phyloP scores from a whole-genome alignment of 2,329 filamentous ascomycete genomes.

The Paracorniculantispora psalliotae region DNA sequence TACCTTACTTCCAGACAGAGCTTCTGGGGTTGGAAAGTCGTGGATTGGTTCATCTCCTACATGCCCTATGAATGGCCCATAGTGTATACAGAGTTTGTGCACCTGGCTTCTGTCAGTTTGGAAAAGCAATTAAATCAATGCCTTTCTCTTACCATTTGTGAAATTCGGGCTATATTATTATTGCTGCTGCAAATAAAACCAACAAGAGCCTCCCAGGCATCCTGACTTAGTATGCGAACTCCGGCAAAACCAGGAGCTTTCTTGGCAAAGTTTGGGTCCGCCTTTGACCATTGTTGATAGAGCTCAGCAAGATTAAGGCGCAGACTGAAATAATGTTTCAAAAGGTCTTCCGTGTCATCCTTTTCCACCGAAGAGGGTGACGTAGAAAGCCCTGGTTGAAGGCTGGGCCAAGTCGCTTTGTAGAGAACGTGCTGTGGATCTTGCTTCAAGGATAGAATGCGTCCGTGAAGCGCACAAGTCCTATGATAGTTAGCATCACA shows the following conservation, averaged over 20 bases:
- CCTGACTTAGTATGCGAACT: constrained; percentile 87
- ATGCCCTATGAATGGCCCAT: constrained; percentile 70
- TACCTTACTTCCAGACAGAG: constrained; percentile 68
- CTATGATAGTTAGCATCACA: constrained; percentile 32
- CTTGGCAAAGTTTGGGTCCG: constrained; percentile 83
- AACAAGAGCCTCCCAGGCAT: constrained; percentile 91
- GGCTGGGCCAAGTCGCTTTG: constrained; percentile 57
- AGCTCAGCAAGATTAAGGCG: constrained; percentile 67
- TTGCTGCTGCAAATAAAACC: constrained; percentile 98
- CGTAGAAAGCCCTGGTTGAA: constrained; percentile 14
- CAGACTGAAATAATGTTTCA: constrained; percentile 85
- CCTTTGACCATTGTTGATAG: constrained; percentile 81
- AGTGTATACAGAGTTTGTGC: constrained; percentile 82
- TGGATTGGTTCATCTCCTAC: constrained; percentile 70
- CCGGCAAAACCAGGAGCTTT: constrained; percentile 85
- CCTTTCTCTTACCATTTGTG: constrained; percentile 67
- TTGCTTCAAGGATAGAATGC: constrained; percentile 80
- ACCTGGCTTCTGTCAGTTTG: constrained; percentile 43
- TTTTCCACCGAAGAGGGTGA: constrained; percentile 17
- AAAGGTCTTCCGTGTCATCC: constrained; percentile 68
- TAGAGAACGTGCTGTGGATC: constrained; percentile 77
- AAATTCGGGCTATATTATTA: constrained; percentile 94
- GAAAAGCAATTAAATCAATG: not conserved
- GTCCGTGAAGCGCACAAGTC: constrained; percentile 79
- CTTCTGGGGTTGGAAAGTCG: constrained; percentile 76